phyloP scores from a whole-genome alignment of 768 basidiomycete genomes.

The Tricholoma sp. region DNA sequence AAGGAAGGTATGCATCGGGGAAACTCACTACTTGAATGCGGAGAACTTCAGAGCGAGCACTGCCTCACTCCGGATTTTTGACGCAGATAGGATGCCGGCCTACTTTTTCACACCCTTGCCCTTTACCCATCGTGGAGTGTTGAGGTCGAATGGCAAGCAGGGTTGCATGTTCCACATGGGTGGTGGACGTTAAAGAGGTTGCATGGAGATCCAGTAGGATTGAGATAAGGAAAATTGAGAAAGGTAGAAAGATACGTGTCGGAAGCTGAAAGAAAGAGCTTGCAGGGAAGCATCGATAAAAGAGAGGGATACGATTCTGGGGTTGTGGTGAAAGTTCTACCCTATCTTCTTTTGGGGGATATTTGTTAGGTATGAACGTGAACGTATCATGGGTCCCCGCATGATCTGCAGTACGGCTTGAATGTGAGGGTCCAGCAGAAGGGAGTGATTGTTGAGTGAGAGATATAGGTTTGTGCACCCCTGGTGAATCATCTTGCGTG shows the following conservation, averaged over 20 bases:
- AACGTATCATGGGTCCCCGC: background rate
- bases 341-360: background rate
- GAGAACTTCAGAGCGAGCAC: constrained; percentile 76
- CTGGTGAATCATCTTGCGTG: no score
- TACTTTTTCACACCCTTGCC: constrained; percentile 63
- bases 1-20: background rate
- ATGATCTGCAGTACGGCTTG: background rate
- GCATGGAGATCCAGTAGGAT: constrained; percentile 28
- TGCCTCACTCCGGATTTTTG: constrained; percentile 55
- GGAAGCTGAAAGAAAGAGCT: constrained; percentile 47
- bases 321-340: constrained; percentile 6
- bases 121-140: constrained; percentile 73
- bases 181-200: constrained; percentile 28
- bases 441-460: no score
- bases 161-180: constrained; percentile 53
- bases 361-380: background rate
- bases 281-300: constrained; percentile 68
- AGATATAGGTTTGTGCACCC: no score
- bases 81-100: constrained; percentile 77
- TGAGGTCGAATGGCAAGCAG: constrained; percentile 59
- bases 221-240: background rate
- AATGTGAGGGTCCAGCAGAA: no score
- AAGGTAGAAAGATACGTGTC: constrained; percentile 15
- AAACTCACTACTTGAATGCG: constrained; percentile 74
- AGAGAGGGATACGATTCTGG: constrained; percentile 37